phyloP scores from a whole-genome alignment of 2,329 filamentous ascomycete species.

The Apiospora marii region DNA sequence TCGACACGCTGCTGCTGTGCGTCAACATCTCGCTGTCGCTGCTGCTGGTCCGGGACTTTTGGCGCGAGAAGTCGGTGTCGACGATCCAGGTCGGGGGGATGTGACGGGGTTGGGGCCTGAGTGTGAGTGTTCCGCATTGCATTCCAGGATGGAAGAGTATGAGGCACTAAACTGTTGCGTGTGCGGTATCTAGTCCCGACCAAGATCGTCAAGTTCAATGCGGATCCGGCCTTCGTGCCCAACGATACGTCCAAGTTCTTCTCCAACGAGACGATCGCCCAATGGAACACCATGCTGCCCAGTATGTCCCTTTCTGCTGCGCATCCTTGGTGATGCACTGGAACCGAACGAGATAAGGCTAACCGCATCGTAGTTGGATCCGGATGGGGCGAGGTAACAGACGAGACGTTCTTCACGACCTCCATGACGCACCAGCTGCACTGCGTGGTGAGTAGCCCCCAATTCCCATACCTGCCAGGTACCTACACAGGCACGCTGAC shows the following conservation, averaged over 20 bases:
- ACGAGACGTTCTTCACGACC: conserved; percentile 47
- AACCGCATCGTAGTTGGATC: conserved; percentile 39
- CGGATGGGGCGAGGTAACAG: conserved; percentile 46
- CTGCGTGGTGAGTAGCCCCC: conserved; percentile 39
- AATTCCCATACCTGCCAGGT: neutral
- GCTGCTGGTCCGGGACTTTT: conserved; percentile 41
- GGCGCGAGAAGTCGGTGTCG: conserved; percentile 32
- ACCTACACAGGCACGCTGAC: neutral
- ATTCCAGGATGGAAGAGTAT: neutral
- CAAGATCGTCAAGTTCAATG: conserved; percentile 43
- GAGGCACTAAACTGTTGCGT: conserved; percentile 28
- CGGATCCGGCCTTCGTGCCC: conserved; percentile 45
- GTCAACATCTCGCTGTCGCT: conserved; percentile 39
- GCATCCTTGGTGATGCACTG: no score
- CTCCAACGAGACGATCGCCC: conserved; percentile 42
- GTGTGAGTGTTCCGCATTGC: conserved; percentile 33
- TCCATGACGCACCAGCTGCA: conserved; percentile 48
- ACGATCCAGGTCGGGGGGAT: conserved; percentile 46
- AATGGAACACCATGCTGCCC: conserved; percentile 48
- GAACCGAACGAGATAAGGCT: conserved; percentile 8
- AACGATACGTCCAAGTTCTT: conserved; percentile 48
- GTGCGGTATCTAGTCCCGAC: conserved; percentile 37
- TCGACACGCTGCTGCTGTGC: conserved; percentile 43
- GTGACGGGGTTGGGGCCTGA: conserved; percentile 47
- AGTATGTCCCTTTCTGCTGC: conserved; percentile 31